Evolutionary conservation across 257 asterid genomes (phyloP), one percentile per base, ranked within the genome.

Genomic region (Solanum peruvianum): DNA sequence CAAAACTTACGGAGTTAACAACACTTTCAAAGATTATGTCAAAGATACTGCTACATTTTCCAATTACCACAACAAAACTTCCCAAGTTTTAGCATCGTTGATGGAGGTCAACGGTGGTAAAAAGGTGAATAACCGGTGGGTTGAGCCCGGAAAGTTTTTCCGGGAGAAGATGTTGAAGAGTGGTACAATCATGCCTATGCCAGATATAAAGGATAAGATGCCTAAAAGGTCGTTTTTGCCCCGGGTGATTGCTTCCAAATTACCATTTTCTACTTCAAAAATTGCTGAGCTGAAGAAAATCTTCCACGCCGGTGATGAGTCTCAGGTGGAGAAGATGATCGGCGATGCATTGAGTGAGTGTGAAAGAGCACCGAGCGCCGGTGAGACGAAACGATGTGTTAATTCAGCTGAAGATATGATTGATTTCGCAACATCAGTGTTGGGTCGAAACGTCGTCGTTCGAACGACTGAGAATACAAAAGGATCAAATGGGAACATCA

Each of bases 141-240:
- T 92, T 62, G 98, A 94, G 92, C 96, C 98, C 0, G 99, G 99
- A 2, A 97, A 92, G 86, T 97, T 97, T 87, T 97, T 95, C 86
- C 70, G 98, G 39, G 99, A 97, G 87, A 84, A 92, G 70, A 93
- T 91, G 96, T 67, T 97, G 91, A 93, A 90, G 86, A 86, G 87
- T 60, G 98, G 98, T 18, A 88, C 87, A 2, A 64, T 92, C 15
- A 92, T 97, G 98, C 96, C 97, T 1, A 95, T 97, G 99, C 99
- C 99, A 0, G 98, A 97, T 91, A 92, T 97, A 6, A 89, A 90
- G 3, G 99, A 97, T 45, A 97, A 91, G 90, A 95, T 97, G 99
- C 99, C 99, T 1, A 88, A 90, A 91, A 92, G 99, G 95, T 95
- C 99, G 0, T 96, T 96, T 87, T 86, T 96, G 66, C 99, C 98